Conservation (phyloP, 139 green algal genomes). For the Pedinophyceae sp. region DNA sequence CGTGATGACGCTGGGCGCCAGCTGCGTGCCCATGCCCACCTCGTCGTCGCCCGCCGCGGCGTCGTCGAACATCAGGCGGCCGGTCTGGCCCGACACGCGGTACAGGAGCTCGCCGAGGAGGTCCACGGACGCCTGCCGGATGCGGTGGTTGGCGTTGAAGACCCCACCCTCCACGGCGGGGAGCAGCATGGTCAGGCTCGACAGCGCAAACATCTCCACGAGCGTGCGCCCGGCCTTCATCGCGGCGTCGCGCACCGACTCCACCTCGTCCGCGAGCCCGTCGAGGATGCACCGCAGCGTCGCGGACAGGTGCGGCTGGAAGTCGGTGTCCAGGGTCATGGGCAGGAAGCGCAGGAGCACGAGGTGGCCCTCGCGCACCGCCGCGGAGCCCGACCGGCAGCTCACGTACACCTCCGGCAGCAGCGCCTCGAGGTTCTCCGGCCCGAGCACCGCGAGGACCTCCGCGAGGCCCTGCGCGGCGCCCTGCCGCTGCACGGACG, state of each 20-base stretch:
- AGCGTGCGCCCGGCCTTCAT: slow-evolving; percentile 50
- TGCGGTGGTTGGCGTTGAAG: slow-evolving; percentile 77
- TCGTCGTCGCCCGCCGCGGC: slow-evolving; percentile 70
- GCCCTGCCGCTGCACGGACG: slow-evolving; percentile 36
- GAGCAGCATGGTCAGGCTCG: slow-evolving; percentile 67
- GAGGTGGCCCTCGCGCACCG: slow-evolving; percentile 73
- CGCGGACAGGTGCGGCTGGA: slow-evolving; percentile 43
- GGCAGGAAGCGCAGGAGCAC: slow-evolving; percentile 68
- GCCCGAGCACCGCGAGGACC: slow-evolving; percentile 67
- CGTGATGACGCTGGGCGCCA: slow-evolving; percentile 34
- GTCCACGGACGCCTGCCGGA: slow-evolving; percentile 81
- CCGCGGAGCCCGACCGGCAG: slow-evolving; percentile 22
- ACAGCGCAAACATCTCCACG: slow-evolving; percentile 65
- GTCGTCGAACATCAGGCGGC: slow-evolving; percentile 28
- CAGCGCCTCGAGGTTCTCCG: slow-evolving; percentile 50
- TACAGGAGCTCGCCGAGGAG: slow-evolving; percentile 93
- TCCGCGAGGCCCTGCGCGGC: slow-evolving; percentile 33
- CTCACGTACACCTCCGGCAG: slow-evolving; percentile 66
- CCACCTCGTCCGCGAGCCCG: slow-evolving; percentile 83
- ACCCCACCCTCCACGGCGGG: slow-evolving; percentile 82
- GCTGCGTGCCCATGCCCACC: too few species aligned
- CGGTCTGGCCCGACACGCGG: slow-evolving; percentile 80
- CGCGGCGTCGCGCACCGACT: slow-evolving; percentile 80
- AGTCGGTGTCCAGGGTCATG: slow-evolving; percentile 15
- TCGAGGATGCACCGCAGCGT: slow-evolving; percentile 74